phyloP scores from a whole-genome alignment of 2,329 filamentous ascomycete species.

The Furcasterigmium sp. region DNA sequence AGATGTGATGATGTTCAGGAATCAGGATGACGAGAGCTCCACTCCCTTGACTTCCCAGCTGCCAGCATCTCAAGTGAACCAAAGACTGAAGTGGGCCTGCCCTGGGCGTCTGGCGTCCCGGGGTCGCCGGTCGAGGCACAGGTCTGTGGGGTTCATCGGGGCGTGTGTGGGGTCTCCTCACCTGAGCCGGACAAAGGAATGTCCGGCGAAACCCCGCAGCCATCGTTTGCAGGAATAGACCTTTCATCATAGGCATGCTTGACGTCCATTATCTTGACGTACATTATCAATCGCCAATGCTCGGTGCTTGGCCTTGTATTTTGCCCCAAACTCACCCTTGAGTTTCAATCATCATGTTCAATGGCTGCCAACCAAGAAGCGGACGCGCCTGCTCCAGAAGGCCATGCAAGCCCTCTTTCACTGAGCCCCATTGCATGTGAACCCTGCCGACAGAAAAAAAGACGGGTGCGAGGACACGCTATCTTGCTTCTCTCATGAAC shows the following conservation, averaged over 20 bases:
- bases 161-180: too few relatives aligned
- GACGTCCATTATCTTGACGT: too few relatives aligned
- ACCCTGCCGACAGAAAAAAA: constrained; percentile 24
- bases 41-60: not conserved
- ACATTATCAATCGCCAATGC: too few relatives aligned
- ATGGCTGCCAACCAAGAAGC: not conserved
- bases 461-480: constrained; percentile 17
- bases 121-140: not conserved
- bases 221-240: too few relatives aligned
- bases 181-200: constrained; percentile 24
- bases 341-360: not conserved
- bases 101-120: not conserved
- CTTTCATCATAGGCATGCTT: too few relatives aligned
- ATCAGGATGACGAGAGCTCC: not conserved
- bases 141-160: too few relatives aligned
- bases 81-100: not conserved
- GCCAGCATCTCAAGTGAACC: not conserved
- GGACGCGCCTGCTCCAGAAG: too few relatives aligned
- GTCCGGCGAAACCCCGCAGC: constrained; percentile 10
- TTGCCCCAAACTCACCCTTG: not conserved
- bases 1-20: not conserved
- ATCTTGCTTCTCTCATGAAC: not conserved
- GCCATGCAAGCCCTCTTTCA: too few relatives aligned
- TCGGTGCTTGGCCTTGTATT: too few relatives aligned
- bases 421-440: constrained; percentile 25